phyloP scores from a whole-genome alignment of 2,329 filamentous ascomycete species.

The Clarireedia monteithiana region DNA sequence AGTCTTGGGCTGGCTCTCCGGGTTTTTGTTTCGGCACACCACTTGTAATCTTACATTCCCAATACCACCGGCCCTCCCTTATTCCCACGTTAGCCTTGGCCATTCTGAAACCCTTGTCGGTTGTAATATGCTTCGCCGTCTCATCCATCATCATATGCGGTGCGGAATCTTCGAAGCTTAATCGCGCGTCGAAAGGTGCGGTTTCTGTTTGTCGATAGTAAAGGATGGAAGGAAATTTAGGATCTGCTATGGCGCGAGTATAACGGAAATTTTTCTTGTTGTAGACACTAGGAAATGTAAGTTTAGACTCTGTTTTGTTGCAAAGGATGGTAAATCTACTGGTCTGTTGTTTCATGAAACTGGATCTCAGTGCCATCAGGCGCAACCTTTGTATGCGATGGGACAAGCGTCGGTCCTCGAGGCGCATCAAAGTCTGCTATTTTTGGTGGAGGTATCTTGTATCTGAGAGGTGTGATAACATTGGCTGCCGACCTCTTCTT shows the following conservation, averaged over 20 bases:
- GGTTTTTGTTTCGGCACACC: conserved; percentile 48
- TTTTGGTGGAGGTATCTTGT: conserved; percentile 58
- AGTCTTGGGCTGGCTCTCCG: conserved; percentile 17
- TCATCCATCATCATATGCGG: conserved; percentile 77
- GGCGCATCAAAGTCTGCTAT: conserved; percentile 53
- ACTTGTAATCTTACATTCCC: conserved; percentile 82
- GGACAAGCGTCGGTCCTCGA: conserved; percentile 48
- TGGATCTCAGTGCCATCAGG: conserved; percentile 44
- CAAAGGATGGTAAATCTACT: conserved; percentile 38
- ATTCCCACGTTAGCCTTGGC: conserved; percentile 85
- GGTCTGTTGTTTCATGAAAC: conserved; percentile 57
- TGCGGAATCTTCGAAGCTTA: conserved; percentile 90
- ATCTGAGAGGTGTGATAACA: conserved; percentile 45
- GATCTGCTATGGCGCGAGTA: conserved; percentile 83
- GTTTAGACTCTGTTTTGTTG: not conserved
- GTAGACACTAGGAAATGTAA: conserved; percentile 38
- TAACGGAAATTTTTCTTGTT: conserved; percentile 78
- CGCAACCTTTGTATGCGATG: conserved; percentile 44
- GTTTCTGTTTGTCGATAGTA: conserved; percentile 87
- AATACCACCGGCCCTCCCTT: conserved; percentile 85
- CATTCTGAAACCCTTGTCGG: conserved; percentile 88
- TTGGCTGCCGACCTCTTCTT: conserved; percentile 31
- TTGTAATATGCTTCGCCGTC: conserved; percentile 69
- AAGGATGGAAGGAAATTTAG: conserved; percentile 74
- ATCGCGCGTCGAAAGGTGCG: conserved; percentile 71